These are phyloP conservation scores for Chrysochromulina tobinii DNA, from an alignment of 78 protist species.

Conservation along the genomic window DNA sequence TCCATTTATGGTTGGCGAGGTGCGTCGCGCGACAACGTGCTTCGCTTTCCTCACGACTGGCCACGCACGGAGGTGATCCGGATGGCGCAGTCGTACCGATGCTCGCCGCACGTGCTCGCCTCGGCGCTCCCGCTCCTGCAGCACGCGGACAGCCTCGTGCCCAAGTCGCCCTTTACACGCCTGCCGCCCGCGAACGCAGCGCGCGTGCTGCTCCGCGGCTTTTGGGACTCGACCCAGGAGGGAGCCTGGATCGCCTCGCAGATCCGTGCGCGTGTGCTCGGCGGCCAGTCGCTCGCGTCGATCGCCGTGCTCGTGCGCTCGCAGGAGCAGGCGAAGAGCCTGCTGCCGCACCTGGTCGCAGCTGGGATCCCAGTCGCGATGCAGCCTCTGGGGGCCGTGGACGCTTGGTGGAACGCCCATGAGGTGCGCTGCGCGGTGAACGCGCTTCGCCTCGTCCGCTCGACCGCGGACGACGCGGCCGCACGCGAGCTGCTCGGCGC, in stretches of 20 bases:
- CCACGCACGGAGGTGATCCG: background rate
- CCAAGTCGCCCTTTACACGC: background rate
- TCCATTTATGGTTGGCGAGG: constrained; percentile 10
- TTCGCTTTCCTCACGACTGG: background rate
- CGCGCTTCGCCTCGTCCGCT: constrained; percentile 2
- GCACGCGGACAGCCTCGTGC: background rate
- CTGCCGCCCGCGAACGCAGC: background rate
- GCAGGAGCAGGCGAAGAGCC: background rate
- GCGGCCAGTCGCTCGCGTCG: background rate
- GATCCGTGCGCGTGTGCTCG: background rate
- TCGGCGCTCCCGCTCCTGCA: background rate
- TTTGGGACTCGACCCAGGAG: background rate
- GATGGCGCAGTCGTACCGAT: background rate
- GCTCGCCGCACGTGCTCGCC: constrained; percentile 22
- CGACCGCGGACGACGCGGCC: background rate
- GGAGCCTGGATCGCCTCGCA: background rate
- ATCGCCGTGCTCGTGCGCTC: constrained; percentile 1
- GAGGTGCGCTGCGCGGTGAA: background rate
- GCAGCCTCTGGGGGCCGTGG: background rate
- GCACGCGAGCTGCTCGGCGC: background rate
- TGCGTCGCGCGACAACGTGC: constrained; percentile 5
- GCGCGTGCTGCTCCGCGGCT: background rate
- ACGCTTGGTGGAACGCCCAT: background rate
- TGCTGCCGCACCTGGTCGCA: background rate
- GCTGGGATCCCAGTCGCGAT: background rate